phyloP scores from a whole-genome alignment of 2,329 filamentous ascomycete species.

The Microdochium bolleyi region DNA sequence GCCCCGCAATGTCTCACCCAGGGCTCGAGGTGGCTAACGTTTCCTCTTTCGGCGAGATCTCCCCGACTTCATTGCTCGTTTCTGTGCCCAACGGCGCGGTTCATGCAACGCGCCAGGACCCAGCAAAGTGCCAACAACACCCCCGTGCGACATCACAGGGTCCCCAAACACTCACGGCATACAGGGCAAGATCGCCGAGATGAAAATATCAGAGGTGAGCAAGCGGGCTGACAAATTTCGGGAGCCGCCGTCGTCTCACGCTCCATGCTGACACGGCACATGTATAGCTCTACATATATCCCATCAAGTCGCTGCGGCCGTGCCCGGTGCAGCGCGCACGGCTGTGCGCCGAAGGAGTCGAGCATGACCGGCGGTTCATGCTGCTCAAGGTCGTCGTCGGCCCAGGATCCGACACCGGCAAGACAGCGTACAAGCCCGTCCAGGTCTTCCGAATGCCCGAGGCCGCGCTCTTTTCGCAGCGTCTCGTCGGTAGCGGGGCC shows the following conservation, averaged over 20 bases:
- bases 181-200: conserved; percentile 2
- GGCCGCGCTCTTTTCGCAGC: conserved; percentile 50
- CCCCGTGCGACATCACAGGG: no score
- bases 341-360: conserved; percentile 55
- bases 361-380: conserved; percentile 64
- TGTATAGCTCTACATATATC: conserved; percentile 68
- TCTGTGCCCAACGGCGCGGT: no score
- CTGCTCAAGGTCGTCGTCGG: conserved; percentile 47
- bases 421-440: conserved; percentile 27
- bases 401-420: conserved; percentile 2
- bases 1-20: no score
- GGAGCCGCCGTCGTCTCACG: no score
- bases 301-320: conserved; percentile 64
- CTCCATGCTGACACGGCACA: no score
- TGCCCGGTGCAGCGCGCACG: conserved; percentile 43
- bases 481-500: not conserved
- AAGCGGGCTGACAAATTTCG: no score
- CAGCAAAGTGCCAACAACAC: no score
- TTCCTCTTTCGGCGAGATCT: no score
- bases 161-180: no score
- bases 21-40: no score
- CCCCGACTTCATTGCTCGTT: no score
- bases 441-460: conserved; percentile 49
- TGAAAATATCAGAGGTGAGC: conserved; percentile 12
- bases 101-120: no score